Evolutionary conservation across 2,329 filamentous ascomycete species (phyloP), one percentile per base, ranked within the genome.

Genomic region (Botrytis cinerea): DNA sequence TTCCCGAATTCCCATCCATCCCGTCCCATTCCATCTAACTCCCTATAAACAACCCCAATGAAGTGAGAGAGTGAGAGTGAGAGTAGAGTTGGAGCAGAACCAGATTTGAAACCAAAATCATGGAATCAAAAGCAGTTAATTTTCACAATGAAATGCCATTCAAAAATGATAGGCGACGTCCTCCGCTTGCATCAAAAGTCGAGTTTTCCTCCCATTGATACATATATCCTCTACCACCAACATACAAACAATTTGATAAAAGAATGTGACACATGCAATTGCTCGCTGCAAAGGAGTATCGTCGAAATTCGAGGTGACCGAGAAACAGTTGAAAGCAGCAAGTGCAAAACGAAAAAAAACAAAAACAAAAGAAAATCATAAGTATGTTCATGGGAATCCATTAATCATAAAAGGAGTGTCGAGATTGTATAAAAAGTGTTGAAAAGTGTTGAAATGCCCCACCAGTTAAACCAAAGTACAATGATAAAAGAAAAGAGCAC

Each of bases 371-470:
- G 48, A 68, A 57, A 68, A 68, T 68, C 66, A 68, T 68, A 68
- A 66, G 12, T 57, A 68, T 68, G 66, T 68, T 68, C 66, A 68
- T 68, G n/a, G 54, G 35, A 38, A 38, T 43, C 66, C 66, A 68
- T 68, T 68, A 68, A 43, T 57, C 66, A 68, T 68, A 68, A 68
- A 68, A 68, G 16, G 66, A 57, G 48, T 68, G 66, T 57, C n/a
- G 48, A 43, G 35, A 45, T 12, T 57, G 38, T 68, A 38, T 57
- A 68, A 68, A 38, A 68, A 57, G 48, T 10, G 48, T 57, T 25
- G 48, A 68, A 40, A 68, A 43, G 16, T 43, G 25, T 32, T 43
- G 48, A 57, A 32, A 57, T 43, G 66, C 48, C 57, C 66, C 66
- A 57, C n/a, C 66, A 54, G 48, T 54, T 57, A 68, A 43, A 57